Percentiles rank a stretch among this genome's conserved stretches.
phyloP scores from a whole-genome alignment of 108 stramenopile genomes.

The Skeletonema menzelii region DNA sequence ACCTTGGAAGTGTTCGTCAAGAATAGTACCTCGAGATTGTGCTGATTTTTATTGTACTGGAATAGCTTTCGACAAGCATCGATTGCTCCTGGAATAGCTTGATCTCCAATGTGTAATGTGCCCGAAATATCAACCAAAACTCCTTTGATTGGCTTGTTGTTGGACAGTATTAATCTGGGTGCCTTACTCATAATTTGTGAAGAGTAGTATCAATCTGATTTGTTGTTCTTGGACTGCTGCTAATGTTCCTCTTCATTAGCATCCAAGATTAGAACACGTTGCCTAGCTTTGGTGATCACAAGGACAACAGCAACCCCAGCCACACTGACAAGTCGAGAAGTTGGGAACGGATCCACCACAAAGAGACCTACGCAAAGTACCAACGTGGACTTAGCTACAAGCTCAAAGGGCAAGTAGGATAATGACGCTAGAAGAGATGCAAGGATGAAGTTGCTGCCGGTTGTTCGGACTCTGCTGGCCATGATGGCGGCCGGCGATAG shows the following conservation, averaged over 20 bases:
- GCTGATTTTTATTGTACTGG: neutral
- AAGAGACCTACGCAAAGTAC: slow-evolving; percentile 49
- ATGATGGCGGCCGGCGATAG: neutral
- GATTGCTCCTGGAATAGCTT: slow-evolving; percentile 58
- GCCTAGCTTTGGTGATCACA: neutral
- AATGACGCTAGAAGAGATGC: slow-evolving; percentile 51
- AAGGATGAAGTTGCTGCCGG: slow-evolving; percentile 38
- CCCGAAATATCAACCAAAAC: slow-evolving; percentile 75
- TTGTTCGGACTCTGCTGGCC: slow-evolving; percentile 12
- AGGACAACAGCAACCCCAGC: slow-evolving; percentile 1
- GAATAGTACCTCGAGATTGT: slow-evolving; percentile 32
- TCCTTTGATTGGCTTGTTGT: slow-evolving; percentile 37
- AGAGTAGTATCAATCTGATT: neutral
- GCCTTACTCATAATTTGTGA: neutral
- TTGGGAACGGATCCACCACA: slow-evolving; percentile 60
- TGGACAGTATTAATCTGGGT: neutral
- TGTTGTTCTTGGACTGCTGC: neutral
- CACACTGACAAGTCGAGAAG: slow-evolving; percentile 16
- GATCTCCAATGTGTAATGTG: slow-evolving; percentile 61
- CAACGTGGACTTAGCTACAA: slow-evolving; percentile 57
- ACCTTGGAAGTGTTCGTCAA: slow-evolving; percentile 74
- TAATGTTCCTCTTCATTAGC: neutral
- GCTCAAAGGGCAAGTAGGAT: slow-evolving; percentile 60
- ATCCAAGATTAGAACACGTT: neutral
- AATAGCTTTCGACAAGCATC: slow-evolving; percentile 48